Base-by-base conservation (phyloP, 2,329 filamentous ascomycete species). In the Diaporthe longicolla region DNA sequence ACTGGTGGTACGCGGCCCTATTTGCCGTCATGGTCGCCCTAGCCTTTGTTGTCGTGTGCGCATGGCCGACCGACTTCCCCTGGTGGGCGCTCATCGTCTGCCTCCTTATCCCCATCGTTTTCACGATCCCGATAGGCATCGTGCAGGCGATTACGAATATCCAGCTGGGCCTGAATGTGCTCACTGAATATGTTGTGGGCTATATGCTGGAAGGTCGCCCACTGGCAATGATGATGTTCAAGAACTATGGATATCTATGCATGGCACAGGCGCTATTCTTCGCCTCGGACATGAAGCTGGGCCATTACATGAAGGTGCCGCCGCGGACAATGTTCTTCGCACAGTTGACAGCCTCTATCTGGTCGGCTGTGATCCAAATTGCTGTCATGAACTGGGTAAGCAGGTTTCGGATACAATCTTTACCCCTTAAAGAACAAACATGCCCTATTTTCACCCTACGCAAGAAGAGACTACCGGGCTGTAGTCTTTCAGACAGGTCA, bases 191-290 rank as follows among this genome's bases (percentile, higher is more conserved):
- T 78, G 88, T 94, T 74, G 88, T 93, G 75, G 93, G 93, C 8
- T 94, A 94, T 81, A 92, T 94, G 86, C 88, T 93, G 66, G 92
- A 92, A 0, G 93, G 93, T 35, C 87, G 88, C 4, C 92, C 93
- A 1, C 85, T 94, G 75, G 92, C 92, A 63, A 92, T 94, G 88
- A 94, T 94, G 92, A 88, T 94, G 84, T 94, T 94, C 85, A 94
- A 94, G 82, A 93, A 91, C 75, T 94, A 92, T 78, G 91, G 91
- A 68, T 93, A 93, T 80, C 89, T 93, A 72, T 90, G 87, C 82
- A 92, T 93, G 90, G 86, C 86, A 21, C 90, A 93, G 80, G 91
- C 89, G 0, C 84, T 93, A 66, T 91, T 89, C 80, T 93, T 93
- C 80, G 85, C 87, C 7, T 89, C 91, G 80, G 91, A 93, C 77